These are phyloP conservation scores for Pythium oligandrum DNA, from an alignment of 352 stramenopile species.

Conservation along the genomic window DNA sequence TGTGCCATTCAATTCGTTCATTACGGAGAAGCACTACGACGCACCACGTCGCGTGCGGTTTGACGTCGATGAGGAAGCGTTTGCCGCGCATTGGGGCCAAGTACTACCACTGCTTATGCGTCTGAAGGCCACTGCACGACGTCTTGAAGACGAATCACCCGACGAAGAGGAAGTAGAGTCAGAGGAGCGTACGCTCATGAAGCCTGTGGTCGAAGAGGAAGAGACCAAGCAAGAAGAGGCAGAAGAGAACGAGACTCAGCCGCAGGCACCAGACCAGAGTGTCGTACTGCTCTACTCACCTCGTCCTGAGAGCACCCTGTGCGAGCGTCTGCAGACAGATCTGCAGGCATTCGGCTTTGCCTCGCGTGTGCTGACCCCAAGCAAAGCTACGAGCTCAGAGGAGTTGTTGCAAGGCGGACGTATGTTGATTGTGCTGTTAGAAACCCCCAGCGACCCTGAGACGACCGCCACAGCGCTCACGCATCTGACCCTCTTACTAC, in stretches of 20 bases:
- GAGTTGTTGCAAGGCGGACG: background rate
- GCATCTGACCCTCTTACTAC: constrained; percentile 39
- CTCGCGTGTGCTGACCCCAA: background rate
- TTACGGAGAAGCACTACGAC: constrained; percentile 21
- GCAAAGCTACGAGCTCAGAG: too few relatives aligned
- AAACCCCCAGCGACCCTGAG: background rate
- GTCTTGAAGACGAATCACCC: constrained; percentile 25
- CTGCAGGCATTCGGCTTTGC: background rate
- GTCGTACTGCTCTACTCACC: constrained; percentile 7
- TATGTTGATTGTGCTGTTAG: constrained; percentile 1
- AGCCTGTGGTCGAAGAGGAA: background rate
- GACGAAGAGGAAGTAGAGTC: constrained; percentile 1
- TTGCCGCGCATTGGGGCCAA: constrained; percentile 36
- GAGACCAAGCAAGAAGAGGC: background rate
- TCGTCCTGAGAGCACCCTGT: background rate
- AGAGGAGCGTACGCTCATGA: background rate
- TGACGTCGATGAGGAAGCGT: constrained; percentile 42
- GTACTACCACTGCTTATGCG: constrained; percentile 43
- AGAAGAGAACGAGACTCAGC: background rate
- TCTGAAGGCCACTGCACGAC: constrained; percentile 39
- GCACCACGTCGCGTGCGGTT: constrained; percentile 34
- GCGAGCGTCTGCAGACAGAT: constrained; percentile 7
- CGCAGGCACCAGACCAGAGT: background rate
- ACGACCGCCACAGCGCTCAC: constrained; percentile 14
- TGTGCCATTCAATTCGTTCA: constrained; percentile 55